Conservation (phyloP, 352 stramenopile genomes). For the Elongisporangium undulatum region DNA sequence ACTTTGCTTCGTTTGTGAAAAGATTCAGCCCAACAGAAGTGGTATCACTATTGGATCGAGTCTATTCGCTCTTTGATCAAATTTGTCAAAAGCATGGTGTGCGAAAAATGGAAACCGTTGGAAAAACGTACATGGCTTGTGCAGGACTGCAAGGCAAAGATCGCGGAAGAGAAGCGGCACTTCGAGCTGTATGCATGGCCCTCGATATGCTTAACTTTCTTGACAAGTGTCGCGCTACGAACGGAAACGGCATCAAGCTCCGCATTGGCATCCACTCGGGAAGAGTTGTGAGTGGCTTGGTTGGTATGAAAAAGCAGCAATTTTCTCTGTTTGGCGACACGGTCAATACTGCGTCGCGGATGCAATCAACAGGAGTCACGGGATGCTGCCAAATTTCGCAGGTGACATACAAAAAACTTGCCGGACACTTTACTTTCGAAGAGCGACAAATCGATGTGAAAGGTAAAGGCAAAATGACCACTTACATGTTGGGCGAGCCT, state of each 20-base stretch:
- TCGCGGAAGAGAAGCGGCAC: conserved; percentile 60
- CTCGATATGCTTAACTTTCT: conserved; percentile 72
- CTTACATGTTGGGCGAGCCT: conserved; percentile 76
- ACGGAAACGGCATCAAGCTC: conserved; percentile 84
- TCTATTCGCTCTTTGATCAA: conserved; percentile 92
- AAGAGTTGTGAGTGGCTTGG: conserved; percentile 82
- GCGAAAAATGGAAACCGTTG: conserved; percentile 92
- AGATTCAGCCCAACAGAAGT: conserved; percentile 72
- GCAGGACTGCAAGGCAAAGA: conserved; percentile 83
- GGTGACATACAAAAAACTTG: conserved; percentile 80
- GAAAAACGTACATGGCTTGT: conserved; percentile 90
- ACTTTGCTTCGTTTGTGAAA: conserved; percentile 79
- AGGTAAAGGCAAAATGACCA: conserved; percentile 81
- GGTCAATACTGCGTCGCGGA: conserved; percentile 86
- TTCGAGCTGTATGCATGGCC: conserved; percentile 71
- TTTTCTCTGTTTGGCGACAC: conserved; percentile 94
- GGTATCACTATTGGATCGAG: conserved; percentile 83
- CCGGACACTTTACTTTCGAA: conserved; percentile 71
- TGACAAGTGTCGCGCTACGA: conserved; percentile 65
- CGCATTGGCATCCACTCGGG: conserved; percentile 90
- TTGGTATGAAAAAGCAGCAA: conserved; percentile 91
- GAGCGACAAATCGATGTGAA: conserved; percentile 83
- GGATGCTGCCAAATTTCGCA: conserved; percentile 78
- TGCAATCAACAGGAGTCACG: conserved; percentile 86
- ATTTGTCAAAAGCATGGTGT: conserved; percentile 90